Base-by-base conservation (phyloP, 768 basidiomycete species). In the Paxillus rubicundulus region DNA sequence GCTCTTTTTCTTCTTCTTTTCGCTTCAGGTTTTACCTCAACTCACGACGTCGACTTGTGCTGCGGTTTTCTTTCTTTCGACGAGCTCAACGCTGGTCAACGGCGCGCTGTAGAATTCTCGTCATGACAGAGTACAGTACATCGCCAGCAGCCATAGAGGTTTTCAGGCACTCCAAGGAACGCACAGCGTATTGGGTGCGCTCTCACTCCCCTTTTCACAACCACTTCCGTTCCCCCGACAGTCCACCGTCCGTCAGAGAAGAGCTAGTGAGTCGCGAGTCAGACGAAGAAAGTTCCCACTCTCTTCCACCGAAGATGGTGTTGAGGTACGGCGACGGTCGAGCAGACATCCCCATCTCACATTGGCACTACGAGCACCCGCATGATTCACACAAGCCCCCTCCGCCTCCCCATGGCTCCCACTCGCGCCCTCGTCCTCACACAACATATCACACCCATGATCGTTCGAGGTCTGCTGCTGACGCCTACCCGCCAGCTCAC, bases 261-360 rank as follows among this genome's bases (percentile, higher is more conserved):
- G 64, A 83, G 30, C 66, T 78, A 37, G 77, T 73, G 6, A 67
- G 59, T 9, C 54, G 50, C 49, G 73, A 69, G 6, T 77, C 77
- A 4, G 77, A 78, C 60, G 68, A 66, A 0, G 72, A 67, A 52
- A 78, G 75, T 56, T 57, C 65, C 14, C 72, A 71, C 53, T 79
- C 78, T 0, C 60, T 82, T 10, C 88, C 88, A 2, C 87, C 88
- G 4, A 82, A 79, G 60, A 87, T 90, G 85, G 69, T 89, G 53
- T 70, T 89, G 60, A 80, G 80, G 49, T 90, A 83, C 65, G 74
- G 72, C 18, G 82, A 86, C 62, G 86, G 88, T 3, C 66, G 82
- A 36, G 77, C 77, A 2, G 84, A 87, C 68, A 68, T 84, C 8
- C 82, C 85, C 33, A 84, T 88, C 61, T 77, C 81, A n/a, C 68